A percentile compares a stretch with the other conserved stretches of the same genome.
These are phyloP conservation scores for Epichloe coenophiala DNA, from an alignment of 2,329 filamentous ascomycete species.

Conservation along the genomic window DNA sequence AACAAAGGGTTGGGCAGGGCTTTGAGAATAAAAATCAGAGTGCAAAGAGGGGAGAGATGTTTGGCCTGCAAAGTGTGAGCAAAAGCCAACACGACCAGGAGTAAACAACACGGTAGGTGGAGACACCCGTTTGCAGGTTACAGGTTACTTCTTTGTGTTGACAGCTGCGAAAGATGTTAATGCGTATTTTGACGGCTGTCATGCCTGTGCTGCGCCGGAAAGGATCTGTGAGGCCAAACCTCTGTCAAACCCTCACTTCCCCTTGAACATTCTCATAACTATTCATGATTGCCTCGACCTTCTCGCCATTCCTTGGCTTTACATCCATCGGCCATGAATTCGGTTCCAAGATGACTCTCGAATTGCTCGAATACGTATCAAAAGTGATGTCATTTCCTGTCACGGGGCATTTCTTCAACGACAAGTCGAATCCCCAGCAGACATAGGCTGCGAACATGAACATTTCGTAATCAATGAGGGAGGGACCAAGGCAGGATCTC, in stretches of 20 bases:
- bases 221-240: too few relatives aligned
- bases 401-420: constrained; percentile 19
- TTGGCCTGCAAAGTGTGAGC: too few relatives aligned
- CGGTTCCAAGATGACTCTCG: constrained; percentile 39
- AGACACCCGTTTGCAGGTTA: too few relatives aligned
- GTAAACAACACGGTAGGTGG: too few relatives aligned
- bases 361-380: constrained; percentile 36
- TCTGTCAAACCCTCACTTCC: background rate
- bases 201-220: too few relatives aligned
- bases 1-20: background rate
- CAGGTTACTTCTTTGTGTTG: too few relatives aligned
- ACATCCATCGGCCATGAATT: constrained; percentile 32
- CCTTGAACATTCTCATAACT: constrained; percentile 13
- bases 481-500: background rate
- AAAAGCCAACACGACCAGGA: too few relatives aligned
- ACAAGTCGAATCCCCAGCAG: constrained; percentile 35
- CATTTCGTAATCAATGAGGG: constrained; percentile 37
- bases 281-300: constrained; percentile 23
- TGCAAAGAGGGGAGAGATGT: too few relatives aligned
- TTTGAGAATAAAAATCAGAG: too few relatives aligned
- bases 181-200: too few relatives aligned
- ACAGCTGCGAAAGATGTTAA: too few relatives aligned
- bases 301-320: constrained; percentile 23
- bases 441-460: constrained; percentile 34
- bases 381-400: constrained; percentile 30